phyloP scores from a whole-genome alignment of 139 green algal genomes.

The Picochlorum sp. region DNA sequence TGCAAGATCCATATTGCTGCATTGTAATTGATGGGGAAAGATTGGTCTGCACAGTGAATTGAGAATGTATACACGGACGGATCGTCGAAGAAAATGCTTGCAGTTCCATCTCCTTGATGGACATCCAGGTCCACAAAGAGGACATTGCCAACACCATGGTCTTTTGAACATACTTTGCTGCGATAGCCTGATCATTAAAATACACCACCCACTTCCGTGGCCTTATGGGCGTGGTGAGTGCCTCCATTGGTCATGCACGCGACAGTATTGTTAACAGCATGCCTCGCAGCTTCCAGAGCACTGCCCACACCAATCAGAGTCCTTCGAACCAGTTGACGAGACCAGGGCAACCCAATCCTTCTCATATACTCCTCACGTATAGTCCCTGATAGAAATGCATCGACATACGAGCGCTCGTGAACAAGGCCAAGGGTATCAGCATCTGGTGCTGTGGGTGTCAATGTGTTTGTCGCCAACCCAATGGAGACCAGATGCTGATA shows the following conservation, averaged over 20 bases:
- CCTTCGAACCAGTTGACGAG: slow-evolving; percentile 28
- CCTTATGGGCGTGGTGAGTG: slow-evolving; percentile 47
- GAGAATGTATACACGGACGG: slow-evolving; percentile 44
- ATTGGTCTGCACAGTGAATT: slow-evolving; percentile 43
- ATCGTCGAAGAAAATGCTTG: slow-evolving; percentile 29
- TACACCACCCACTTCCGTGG: slow-evolving; percentile 30
- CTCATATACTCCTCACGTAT: slow-evolving; percentile 26
- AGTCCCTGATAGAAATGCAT: slow-evolving; percentile 25
- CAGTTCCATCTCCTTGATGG: slow-evolving; percentile 37
- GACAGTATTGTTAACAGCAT: slow-evolving; percentile 36
- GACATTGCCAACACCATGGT: slow-evolving; percentile 13
- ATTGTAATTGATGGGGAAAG: slow-evolving; percentile 22
- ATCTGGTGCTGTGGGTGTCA: slow-evolving; percentile 28
- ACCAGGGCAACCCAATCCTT: slow-evolving; percentile 45
- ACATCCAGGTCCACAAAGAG: slow-evolving; percentile 36
- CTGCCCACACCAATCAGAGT: slow-evolving; percentile 38
- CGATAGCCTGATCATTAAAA: slow-evolving; percentile 30
- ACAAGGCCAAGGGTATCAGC: slow-evolving; percentile 33
- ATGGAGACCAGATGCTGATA: slow-evolving; percentile 24
- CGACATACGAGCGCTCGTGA: slow-evolving; percentile 29
- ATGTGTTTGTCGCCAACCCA: slow-evolving; percentile 30
- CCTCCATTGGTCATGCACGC: slow-evolving; percentile 48
- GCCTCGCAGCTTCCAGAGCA: slow-evolving; percentile 36
- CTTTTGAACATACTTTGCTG: slow-evolving; percentile 18
- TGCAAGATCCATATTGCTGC: slow-evolving; percentile 32